Conservation (phyloP, 306 rosid species). For the Quercus rubra region DNA sequence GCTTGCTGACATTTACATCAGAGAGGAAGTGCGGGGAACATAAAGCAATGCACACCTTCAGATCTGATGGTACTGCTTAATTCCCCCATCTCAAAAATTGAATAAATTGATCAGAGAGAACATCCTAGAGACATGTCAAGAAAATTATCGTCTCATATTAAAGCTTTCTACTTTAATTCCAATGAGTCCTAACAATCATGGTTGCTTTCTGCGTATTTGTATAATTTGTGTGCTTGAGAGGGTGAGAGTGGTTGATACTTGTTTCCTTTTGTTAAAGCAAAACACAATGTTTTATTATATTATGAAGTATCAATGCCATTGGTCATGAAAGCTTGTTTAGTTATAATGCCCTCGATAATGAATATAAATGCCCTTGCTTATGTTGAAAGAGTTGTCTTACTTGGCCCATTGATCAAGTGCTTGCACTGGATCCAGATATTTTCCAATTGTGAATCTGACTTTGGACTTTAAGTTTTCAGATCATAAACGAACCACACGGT, state of each 20-base stretch:
- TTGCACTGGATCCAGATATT: too few relatives aligned
- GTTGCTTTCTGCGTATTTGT: slow-evolving; percentile 17
- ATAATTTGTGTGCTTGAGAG: slow-evolving; percentile 22
- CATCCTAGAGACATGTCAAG: slow-evolving; percentile 7
- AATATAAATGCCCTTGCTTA: not conserved
- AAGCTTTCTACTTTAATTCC: slow-evolving; percentile 19
- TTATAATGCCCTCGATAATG: not conserved
- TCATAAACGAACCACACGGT: too few relatives aligned
- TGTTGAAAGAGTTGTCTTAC: too few relatives aligned
- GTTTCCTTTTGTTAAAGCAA: slow-evolving; percentile 4
- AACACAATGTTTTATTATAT: slow-evolving; percentile 17
- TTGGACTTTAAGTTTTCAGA: too few relatives aligned
- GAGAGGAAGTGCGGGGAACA: too few relatives aligned
- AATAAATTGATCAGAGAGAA: too few relatives aligned
- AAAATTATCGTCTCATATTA: slow-evolving; percentile 15
- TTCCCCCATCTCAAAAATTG: too few relatives aligned
- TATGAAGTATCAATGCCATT: not conserved
- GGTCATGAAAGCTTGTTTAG: not conserved
- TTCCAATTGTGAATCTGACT: too few relatives aligned
- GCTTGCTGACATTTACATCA: too few relatives aligned
- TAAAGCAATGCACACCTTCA: too few relatives aligned
- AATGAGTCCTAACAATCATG: not conserved
- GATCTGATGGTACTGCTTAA: too few relatives aligned
- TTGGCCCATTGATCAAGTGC: too few relatives aligned
- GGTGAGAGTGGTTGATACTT: not conserved